Conservation (phyloP, 2,329 filamentous ascomycete genomes). For the Phialophora verrucosa region DNA sequence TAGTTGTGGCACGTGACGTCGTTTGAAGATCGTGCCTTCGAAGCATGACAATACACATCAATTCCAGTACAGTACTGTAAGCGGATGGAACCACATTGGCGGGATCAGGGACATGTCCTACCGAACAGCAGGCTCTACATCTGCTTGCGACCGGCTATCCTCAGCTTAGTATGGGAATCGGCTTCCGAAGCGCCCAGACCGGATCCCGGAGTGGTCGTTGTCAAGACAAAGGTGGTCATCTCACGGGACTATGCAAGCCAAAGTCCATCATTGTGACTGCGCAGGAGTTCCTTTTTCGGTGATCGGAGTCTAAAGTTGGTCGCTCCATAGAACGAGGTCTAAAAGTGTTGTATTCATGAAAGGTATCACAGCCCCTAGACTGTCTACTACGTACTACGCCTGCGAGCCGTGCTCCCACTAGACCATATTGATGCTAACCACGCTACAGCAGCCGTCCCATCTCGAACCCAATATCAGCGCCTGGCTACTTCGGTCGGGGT, state of each 20-base stretch:
- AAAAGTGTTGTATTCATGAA: too few relatives aligned
- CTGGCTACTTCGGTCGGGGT: neutral
- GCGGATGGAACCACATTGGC: conserved; percentile 15
- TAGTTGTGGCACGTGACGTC: too few relatives aligned
- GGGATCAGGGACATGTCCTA: neutral
- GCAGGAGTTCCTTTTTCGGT: neutral
- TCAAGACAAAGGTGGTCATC: neutral
- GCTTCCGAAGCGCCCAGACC: neutral
- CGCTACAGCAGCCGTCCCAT: neutral
- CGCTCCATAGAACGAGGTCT: too few relatives aligned
- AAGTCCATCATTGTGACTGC: neutral
- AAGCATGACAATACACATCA: too few relatives aligned
- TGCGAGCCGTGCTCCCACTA: too few relatives aligned
- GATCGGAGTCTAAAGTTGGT: neutral
- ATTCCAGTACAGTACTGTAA: too few relatives aligned
- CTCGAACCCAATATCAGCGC: neutral
- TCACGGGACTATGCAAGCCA: neutral
- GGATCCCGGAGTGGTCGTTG: neutral
- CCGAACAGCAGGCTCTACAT: neutral
- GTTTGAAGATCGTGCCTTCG: too few relatives aligned
- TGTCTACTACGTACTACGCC: neutral
- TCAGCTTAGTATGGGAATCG: neutral
- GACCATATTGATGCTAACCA: too few relatives aligned
- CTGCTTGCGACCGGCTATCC: conserved; percentile 3
- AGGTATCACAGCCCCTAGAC: too few relatives aligned